Base-by-base conservation (phyloP, 306 rosid genomes). In the Glycine latifolia region DNA sequence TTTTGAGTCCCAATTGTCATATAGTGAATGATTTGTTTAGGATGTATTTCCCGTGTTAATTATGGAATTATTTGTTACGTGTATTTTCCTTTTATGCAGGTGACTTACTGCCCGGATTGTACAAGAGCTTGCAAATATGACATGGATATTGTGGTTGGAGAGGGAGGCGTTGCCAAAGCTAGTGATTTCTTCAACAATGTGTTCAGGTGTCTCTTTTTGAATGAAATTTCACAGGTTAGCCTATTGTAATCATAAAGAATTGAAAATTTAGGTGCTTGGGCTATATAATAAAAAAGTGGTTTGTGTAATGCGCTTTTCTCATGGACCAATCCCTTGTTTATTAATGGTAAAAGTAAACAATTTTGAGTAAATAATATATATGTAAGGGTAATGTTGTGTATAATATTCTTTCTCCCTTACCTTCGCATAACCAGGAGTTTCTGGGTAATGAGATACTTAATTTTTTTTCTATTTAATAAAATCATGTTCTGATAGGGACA, bases 41-140 rank as follows among this genome's bases (percentile, higher is more conserved):
- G 31, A 26, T 26, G 31, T 26, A 26, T 26, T 26, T 26, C 31
- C 31, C 1, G 31, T 26, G 31, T 26, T 26, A 26, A 26, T 26
- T 26, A 26, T 26, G 31, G 31, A 26, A 1, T 26, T 26, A 26
- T 26, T 26, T 26, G 31, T 26, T 26, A 26, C 31, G 1, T 26
- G 31, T 49, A 41, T 67, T 78, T 41, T 74, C 35, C 53, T 62
- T 68, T 61, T 63, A 39, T 87, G 16, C 65, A 93, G 98, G 99
- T 93, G 81, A 95, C 99, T 43, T 95, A 93, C 82, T 95, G 99
- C 76, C 99, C 99, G 7, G 99, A 95, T 85, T 95, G 99, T 76
- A 84, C 91, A 17, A 89, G 99, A 86, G 99, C 93, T 20, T 93
- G 97, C 94, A 90, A 85, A 73, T 91, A 90, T 35, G 99, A 95